These are phyloP conservation scores for Populus deltoides DNA, from an alignment of 345 rosid genomes.

Conservation along the genomic window DNA sequence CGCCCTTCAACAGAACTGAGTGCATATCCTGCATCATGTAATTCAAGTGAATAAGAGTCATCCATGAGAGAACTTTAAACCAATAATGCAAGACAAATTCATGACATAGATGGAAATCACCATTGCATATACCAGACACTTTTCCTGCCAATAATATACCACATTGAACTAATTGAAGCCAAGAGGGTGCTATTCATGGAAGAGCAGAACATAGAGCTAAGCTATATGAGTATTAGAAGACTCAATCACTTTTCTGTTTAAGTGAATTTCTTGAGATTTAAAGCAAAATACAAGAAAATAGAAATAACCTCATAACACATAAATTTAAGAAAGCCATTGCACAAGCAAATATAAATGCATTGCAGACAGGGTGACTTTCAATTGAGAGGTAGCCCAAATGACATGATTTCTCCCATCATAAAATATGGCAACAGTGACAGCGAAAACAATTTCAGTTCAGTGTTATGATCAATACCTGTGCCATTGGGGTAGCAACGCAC, in stretches of 20 bases:
- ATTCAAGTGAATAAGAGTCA: slow-evolving; percentile 14
- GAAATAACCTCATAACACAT: background rate
- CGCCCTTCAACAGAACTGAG: slow-evolving; percentile 96
- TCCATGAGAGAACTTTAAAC: background rate
- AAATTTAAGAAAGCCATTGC: background rate
- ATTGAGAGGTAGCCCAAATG: background rate
- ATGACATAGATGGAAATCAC: background rate
- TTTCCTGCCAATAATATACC: background rate
- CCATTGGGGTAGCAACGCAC: slow-evolving; percentile 96
- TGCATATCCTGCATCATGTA: slow-evolving; percentile 76
- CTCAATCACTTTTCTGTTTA: background rate
- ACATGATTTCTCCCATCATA: background rate
- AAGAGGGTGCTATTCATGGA: background rate
- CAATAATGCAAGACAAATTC: background rate
- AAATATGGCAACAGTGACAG: background rate
- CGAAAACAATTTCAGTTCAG: background rate
- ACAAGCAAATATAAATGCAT: background rate
- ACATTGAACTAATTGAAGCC: background rate
- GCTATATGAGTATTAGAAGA: background rate
- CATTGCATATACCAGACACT: background rate
- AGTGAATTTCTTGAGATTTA: background rate
- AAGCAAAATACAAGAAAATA: background rate
- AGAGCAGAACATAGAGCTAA: background rate
- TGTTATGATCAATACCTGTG: slow-evolving; percentile 47
- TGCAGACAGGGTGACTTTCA: background rate